A percentile compares a stretch with the other conserved stretches of the same genome.
Conservation (phyloP, 2,329 filamentous ascomycete genomes). For the Penicillium janthinellum region DNA sequence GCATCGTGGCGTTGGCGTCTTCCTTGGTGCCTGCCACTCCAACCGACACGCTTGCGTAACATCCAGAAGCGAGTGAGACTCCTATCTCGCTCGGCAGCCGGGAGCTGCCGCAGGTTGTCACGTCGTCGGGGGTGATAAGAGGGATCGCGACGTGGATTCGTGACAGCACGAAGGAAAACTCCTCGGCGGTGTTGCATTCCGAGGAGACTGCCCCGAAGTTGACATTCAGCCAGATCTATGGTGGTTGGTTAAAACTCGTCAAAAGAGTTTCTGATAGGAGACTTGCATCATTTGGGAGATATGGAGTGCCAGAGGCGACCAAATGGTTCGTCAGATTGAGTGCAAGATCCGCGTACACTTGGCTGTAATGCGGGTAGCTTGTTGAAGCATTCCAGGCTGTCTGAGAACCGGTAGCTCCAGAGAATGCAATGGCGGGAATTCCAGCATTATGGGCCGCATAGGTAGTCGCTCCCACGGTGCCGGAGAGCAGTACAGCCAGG, state of each 20-base stretch:
- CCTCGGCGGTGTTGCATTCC: conserved; percentile 53
- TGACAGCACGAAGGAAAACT: conserved; percentile 67
- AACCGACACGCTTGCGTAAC: conserved; percentile 65
- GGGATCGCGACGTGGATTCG: conserved; percentile 56
- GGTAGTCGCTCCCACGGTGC: conserved; percentile 67
- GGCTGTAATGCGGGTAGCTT: conserved; percentile 51
- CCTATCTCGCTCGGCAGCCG: conserved; percentile 62
- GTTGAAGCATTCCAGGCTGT: conserved; percentile 55
- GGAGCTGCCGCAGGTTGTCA: conserved; percentile 57
- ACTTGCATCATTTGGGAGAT: conserved; percentile 55
- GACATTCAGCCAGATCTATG: conserved; percentile 63
- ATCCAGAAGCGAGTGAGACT: conserved; percentile 56
- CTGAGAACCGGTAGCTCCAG: conserved; percentile 54
- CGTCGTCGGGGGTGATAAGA: conserved; percentile 50
- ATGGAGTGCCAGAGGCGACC: conserved; percentile 60
- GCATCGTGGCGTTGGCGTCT: conserved; percentile 56
- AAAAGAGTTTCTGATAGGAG: background rate
- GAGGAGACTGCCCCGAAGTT: conserved; percentile 61
- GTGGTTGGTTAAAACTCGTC: too few relatives aligned
- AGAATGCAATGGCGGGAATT: conserved; percentile 70
- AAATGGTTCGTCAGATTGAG: conserved; percentile 60
- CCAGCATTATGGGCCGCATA: conserved; percentile 57
- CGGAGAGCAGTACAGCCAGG: conserved; percentile 60
- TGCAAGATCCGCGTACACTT: conserved; percentile 66
- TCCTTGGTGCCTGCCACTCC: conserved; percentile 63